Evolutionary conservation across 768 basidiomycete species (phyloP).

Genomic region (Lentinus brumalis): DNA sequence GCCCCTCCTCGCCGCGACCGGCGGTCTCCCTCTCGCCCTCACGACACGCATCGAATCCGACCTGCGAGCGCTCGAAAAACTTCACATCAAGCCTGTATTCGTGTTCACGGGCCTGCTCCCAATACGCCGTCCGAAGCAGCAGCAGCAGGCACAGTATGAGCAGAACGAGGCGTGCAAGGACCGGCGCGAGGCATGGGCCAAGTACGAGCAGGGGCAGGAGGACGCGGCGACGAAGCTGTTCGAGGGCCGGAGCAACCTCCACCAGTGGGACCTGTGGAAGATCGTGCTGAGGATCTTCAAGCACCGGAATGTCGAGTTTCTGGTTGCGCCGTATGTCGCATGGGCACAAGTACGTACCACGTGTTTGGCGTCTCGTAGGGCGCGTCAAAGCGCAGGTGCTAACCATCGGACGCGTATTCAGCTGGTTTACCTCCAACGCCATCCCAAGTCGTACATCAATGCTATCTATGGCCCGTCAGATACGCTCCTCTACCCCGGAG

Average conservation of each 20-base stretch:
- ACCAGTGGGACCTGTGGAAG: constrained; percentile 93
- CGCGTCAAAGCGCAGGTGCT: constrained; percentile 1
- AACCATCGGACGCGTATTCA: constrained; percentile 34
- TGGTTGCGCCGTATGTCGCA: constrained; percentile 93
- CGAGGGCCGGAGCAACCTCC: constrained; percentile 67
- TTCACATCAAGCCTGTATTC: constrained; percentile 97
- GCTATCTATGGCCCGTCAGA: constrained; percentile 92
- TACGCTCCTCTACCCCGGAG: constrained; percentile 81
- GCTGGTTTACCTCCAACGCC: constrained; percentile 94
- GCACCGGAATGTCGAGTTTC: constrained; percentile 93
- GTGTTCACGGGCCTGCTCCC: constrained; percentile 91
- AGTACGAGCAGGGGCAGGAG: constrained; percentile 91
- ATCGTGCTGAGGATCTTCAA: constrained; percentile 90
- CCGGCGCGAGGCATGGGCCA: constrained; percentile 84
- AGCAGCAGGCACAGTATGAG: constrained; percentile 50
- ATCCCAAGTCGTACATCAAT: constrained; percentile 92
- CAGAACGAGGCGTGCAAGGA: constrained; percentile 70
- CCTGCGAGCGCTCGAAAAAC: constrained; percentile 85
- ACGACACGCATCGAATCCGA: constrained; percentile 89
- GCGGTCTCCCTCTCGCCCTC: constrained; percentile 89
- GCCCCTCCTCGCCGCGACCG: constrained; percentile 91
- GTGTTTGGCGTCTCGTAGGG: constrained; percentile 3
- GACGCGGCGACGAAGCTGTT: constrained; percentile 87
- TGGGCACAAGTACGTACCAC: constrained; percentile 84
- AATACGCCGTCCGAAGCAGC: constrained; percentile 69